A percentile compares a stretch with the other conserved stretches of the same genome.
These are phyloP conservation scores for Hymenochaete sp. DNA, from an alignment of 1,284 basidiomycete species.

Conservation along the genomic window DNA sequence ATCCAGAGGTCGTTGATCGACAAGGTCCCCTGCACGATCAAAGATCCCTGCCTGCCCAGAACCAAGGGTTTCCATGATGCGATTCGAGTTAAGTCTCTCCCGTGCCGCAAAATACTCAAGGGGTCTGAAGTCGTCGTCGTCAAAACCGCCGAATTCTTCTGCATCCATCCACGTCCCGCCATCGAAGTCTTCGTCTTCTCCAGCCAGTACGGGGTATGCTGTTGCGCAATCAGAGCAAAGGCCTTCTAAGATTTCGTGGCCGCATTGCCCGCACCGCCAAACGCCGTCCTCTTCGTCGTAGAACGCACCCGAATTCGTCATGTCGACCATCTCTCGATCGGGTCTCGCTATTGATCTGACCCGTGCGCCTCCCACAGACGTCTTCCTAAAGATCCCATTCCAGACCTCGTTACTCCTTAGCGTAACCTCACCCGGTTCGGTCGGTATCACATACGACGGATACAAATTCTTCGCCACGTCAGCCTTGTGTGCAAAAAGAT, in stretches of 20 bases:
- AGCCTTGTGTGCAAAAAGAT: conserved; percentile 36
- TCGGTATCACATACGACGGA: conserved; percentile 5
- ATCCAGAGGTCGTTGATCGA: background rate
- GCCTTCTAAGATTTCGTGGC: conserved; percentile 66
- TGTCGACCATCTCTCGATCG: conserved; percentile 3
- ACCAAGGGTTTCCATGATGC: no score
- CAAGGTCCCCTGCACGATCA: background rate
- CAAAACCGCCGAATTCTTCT: conserved; percentile 31
- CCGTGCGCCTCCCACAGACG: background rate
- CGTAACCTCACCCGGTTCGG: background rate
- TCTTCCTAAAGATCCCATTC: conserved; percentile 17
- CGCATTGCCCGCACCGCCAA: conserved; percentile 63
- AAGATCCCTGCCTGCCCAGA: conserved; percentile 17
- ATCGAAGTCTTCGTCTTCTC: conserved; percentile 20
- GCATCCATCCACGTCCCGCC: conserved; percentile 29
- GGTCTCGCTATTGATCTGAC: background rate
- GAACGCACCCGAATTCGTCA: conserved; percentile 45
- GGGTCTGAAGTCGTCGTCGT: no score
- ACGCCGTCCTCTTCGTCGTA: conserved; percentile 63
- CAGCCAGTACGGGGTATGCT: conserved; percentile 43
- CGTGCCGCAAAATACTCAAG: no score
- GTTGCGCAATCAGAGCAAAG: conserved; percentile 51
- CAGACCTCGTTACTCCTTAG: conserved; percentile 12
- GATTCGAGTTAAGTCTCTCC: no score
- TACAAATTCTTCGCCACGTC: conserved; percentile 35